Evolutionary conservation across 106 monocot species (phyloP), one percentile per base, ranked within the genome.

Genomic region (Alisma plantagoaquatica): DNA sequence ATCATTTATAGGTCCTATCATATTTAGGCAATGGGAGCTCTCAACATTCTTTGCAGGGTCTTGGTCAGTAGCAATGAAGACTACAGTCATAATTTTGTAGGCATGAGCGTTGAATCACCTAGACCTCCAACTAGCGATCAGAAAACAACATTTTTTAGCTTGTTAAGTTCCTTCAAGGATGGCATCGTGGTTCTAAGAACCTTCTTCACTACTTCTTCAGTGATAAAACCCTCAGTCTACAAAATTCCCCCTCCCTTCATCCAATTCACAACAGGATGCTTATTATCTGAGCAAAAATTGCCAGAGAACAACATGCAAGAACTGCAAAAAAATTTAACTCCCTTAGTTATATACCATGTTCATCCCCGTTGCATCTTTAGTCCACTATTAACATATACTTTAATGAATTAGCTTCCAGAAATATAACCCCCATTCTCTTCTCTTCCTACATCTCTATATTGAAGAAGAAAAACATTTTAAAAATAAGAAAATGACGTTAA

Each of bases 271-370:
- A 84, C 91, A 25, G 91, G 78, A 1, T 84, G 72, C 60, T 91
- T 91, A 75, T 91, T 91, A 46, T 91, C 91, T 0, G 84, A 84
- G 47, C 91, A 91, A 73, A 81, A 91, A 54, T 91, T 91, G 18
- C 91, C 91, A 67, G 64, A 85, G 85, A 31, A 78, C 91, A 43
- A 23, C 58, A 66, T 75, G 81, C 42, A 91, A 72, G 51, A 60
- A 85, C 15, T 78, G 81, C 75, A 91, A 61, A 16, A 91, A 80
- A 51, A 81, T 85, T 61, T 91, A 78, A 4, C 84, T 81, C 12
- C 91, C 80, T 59, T n/a, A n/a, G n/a, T 91, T 91, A 16, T 84
- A 85, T 25, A 91, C 91, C 91, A 91, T 91, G 65, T 91, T 91
- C 91, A 91, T 91, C 20, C 91, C 91, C 91, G 85, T 91, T 0